Evolutionary conservation across 345 rosid species (phyloP).

Genomic region (Pugionium cornutum): DNA sequence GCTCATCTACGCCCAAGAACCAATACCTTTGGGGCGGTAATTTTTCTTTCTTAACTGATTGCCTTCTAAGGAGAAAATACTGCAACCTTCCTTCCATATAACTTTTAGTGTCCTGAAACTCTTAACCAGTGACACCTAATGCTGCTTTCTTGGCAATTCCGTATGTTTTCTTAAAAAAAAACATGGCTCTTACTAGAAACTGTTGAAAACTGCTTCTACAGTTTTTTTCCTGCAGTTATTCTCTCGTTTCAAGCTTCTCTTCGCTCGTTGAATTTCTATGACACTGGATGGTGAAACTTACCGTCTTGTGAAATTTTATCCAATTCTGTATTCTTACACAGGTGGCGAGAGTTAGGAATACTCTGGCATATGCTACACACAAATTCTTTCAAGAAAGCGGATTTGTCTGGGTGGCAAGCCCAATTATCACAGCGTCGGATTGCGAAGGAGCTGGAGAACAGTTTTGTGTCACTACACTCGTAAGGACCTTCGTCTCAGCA

Average conservation of each 20-base stretch:
- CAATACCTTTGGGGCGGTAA: slow-evolving; percentile 92
- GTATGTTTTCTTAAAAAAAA: background rate
- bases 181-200: background rate
- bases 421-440: slow-evolving; percentile 92
- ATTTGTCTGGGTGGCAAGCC: slow-evolving; percentile 96
- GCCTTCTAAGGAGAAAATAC: background rate
- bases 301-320: background rate
- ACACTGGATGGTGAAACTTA: background rate
- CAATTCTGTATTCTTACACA: slow-evolving; percentile 21
- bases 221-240: background rate
- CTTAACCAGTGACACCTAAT: background rate
- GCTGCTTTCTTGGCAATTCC: background rate
- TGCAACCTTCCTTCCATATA: slow-evolving; percentile 5
- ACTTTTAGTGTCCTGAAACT: background rate
- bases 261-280: background rate
- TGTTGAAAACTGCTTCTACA: background rate
- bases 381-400: slow-evolving; percentile 93
- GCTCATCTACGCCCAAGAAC: slow-evolving; percentile 99
- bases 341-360: slow-evolving; percentile 95
- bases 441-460: slow-evolving; percentile 99
- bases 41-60: slow-evolving; percentile 10
- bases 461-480: slow-evolving; percentile 97
- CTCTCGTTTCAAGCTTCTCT: background rate
- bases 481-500: slow-evolving; percentile 43
- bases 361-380: slow-evolving; percentile 93